These are phyloP conservation scores for Gliomastix tumulicola DNA, from an alignment of 2,329 filamentous ascomycete species.

Conservation along the genomic window DNA sequence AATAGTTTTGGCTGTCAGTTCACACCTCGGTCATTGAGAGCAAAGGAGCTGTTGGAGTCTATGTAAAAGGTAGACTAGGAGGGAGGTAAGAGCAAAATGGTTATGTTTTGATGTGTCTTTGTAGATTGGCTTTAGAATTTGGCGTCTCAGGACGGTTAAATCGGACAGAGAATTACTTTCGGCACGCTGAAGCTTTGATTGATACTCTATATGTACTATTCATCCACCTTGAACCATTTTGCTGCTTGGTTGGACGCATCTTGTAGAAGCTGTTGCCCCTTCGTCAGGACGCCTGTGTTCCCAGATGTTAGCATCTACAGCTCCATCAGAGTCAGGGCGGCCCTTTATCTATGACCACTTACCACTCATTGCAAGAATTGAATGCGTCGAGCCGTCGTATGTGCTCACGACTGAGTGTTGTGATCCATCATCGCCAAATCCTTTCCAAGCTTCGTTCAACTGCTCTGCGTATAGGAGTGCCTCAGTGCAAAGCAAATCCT, in stretches of 20 bases:
- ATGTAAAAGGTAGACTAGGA: no score
- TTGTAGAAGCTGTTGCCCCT: background rate
- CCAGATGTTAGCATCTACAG: background rate
- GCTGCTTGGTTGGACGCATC: background rate
- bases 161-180: no score
- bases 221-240: no score
- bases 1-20: constrained; percentile 15
- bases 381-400: background rate
- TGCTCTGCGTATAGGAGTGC: constrained; percentile 17
- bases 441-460: constrained; percentile 7
- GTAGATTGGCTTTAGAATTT: background rate
- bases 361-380: constrained; percentile 1
- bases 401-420: background rate
- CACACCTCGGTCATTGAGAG: constrained; percentile 7
- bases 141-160: no score
- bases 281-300: background rate
- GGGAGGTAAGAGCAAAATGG: background rate
- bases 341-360: no score
- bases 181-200: no score
- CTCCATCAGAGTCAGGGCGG: no score
- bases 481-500: constrained; percentile 23
- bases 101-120: background rate
- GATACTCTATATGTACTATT: no score
- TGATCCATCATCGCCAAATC: background rate
- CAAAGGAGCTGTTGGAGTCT: background rate